Evolutionary conservation across 169 alveolate species (phyloP).

Genomic region (Eimeria maxima): DNA sequence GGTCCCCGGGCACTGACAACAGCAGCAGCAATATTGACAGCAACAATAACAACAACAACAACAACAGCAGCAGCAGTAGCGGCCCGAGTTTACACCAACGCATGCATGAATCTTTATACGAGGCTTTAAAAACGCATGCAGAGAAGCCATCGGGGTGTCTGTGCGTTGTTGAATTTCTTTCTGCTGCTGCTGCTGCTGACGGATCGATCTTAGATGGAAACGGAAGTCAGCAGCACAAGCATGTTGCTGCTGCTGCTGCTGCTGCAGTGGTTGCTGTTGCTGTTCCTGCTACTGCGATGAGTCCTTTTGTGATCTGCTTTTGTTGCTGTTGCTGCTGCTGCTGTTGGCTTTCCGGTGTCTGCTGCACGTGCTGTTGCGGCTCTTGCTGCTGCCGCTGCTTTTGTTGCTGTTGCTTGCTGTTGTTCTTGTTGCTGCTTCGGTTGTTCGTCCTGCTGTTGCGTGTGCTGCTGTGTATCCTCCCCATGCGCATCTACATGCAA

Average conservation of each 20-base stretch:
- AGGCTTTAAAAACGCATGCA: not conserved
- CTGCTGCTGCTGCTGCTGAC: slow-evolving; percentile 1
- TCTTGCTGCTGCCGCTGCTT: no score
- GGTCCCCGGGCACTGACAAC: not conserved
- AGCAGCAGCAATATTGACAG: not conserved
- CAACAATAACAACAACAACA: not conserved
- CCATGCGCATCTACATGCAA: not conserved
- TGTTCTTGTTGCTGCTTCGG: not conserved
- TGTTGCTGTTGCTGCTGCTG: slow-evolving; percentile 40
- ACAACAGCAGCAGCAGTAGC: not conserved
- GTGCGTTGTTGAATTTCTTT: slow-evolving; percentile 5
- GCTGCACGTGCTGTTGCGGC: no score
- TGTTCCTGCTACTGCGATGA: not conserved
- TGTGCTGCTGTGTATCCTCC: not conserved
- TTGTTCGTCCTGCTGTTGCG: not conserved
- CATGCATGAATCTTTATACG: not conserved
- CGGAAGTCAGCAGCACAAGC: no score
- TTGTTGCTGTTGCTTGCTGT: no score
- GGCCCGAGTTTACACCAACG: not conserved
- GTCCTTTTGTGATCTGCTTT: not conserved
- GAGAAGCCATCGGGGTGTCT: slow-evolving; percentile 48
- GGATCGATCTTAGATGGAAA: no score
- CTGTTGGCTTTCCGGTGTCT: not conserved
- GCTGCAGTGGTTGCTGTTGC: not conserved
- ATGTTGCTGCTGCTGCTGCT: slow-evolving; percentile 11